phyloP scores from a whole-genome alignment of 371 early-diverging fungal genomes.

The Capillidium heterosporum region DNA sequence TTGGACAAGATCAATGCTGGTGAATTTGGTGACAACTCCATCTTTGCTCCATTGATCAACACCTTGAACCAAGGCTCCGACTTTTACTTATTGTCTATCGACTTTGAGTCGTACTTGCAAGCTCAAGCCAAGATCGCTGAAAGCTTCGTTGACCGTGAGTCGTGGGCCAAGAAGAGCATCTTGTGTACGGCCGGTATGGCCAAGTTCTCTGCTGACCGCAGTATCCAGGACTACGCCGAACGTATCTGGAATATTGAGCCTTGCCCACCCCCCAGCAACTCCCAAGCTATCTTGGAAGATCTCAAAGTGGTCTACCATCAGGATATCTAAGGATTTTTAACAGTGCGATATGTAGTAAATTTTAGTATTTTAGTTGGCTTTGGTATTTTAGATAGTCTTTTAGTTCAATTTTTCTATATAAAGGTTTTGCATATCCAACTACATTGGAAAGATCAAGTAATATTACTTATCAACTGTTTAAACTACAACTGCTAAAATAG shows the following conservation, averaged over 20 bases:
- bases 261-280: not conserved
- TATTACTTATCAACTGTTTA: too few species aligned
- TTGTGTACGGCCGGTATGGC: conserved; percentile 75
- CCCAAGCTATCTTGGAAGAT: not conserved
- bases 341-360: too few species aligned
- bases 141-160: conserved; percentile 46
- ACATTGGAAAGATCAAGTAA: too few species aligned
- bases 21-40: conserved; percentile 54
- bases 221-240: conserved; percentile 71
- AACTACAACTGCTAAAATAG: too few species aligned
- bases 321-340: too few species aligned
- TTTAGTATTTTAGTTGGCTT: too few species aligned
- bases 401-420: too few species aligned
- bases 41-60: conserved; percentile 52
- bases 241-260: conserved; percentile 64
- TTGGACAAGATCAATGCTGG: conserved; percentile 51
- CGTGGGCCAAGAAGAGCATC: conserved; percentile 72
- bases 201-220: conserved; percentile 71
- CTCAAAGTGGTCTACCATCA: not conserved
- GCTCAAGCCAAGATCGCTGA: conserved; percentile 54
- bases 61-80: conserved; percentile 67
- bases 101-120: conserved; percentile 65
- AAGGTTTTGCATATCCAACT: too few species aligned
- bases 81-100: conserved; percentile 68
- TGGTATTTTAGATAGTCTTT: too few species aligned